phyloP scores from a whole-genome alignment of 805 yeast species.

The Barnettozyma sucrosica region DNA sequence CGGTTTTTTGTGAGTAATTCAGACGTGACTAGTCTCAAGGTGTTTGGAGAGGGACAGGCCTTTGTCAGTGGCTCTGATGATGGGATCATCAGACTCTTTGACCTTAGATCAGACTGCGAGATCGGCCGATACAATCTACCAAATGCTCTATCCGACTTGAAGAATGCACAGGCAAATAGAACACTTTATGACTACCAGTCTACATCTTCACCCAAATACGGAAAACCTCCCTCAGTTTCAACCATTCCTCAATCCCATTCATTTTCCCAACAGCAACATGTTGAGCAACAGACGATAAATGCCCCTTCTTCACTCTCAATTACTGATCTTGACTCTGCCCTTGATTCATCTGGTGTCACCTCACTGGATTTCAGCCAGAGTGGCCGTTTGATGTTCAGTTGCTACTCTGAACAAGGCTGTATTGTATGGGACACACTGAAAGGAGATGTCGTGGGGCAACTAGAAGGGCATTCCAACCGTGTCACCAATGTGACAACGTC shows the following conservation, averaged over 20 bases:
- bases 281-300: constrained; percentile 16
- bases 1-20: constrained; percentile 49
- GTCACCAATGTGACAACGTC: constrained; percentile 60
- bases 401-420: constrained; percentile 73
- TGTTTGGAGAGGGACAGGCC: constrained; percentile 66
- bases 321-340: constrained; percentile 14
- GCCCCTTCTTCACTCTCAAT: constrained; percentile 23
- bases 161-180: constrained; percentile 4
- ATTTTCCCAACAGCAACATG: neutral
- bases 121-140: constrained; percentile 42
- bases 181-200: constrained; percentile 13
- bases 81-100: constrained; percentile 64
- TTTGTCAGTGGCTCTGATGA: constrained; percentile 78
- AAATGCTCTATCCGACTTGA: constrained; percentile 7
- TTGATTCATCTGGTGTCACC: constrained; percentile 63
- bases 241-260: constrained; percentile 6
- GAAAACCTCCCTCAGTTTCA: constrained; percentile 10
- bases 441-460: constrained; percentile 55
- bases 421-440: constrained; percentile 72
- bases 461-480: constrained; percentile 60
- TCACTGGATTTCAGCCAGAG: constrained; percentile 69
- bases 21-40: constrained; percentile 59
- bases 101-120: constrained; percentile 71
- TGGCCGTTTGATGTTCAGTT: constrained; percentile 68
- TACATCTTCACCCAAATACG: constrained; percentile 6